Evolutionary conservation across 192 early-diverging fungal species (phyloP), one percentile per base, ranked within the genome.

Genomic region (Glomus cerebriforme): DNA sequence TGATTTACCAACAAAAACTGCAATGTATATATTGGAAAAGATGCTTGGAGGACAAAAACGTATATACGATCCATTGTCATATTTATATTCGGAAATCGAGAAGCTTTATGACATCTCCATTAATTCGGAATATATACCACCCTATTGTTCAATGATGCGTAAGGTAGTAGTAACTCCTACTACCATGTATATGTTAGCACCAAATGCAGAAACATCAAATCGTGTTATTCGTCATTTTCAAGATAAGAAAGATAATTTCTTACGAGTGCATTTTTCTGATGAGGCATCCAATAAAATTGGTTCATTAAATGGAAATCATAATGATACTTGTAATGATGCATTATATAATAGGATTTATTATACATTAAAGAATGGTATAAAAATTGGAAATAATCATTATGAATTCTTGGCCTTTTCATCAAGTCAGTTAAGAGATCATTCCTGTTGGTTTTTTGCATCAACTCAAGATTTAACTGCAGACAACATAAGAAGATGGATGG

Each of bases 361-460:
- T 5, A 75, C 81, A 0, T 45, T 91, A 62, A 73, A 78, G 7
- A 78, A 82, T 39, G 92, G 92, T 0, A 84, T 93, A 34, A 66
- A 77, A 34, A 85, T 95, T 49, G 90, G 88, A 0, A 79, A 85
- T 35, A 74, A 85, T 0, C 73, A 77, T 2, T 93, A 90, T 72
- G 83, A 90, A 6, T 95, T 92, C 34, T 60, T 91, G 58, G 91
- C 88, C 10, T 92, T 87, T n/a, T n/a, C n/a, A n/a, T n/a, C n/a
- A n/a, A n/a, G n/a, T n/a, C n/a, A n/a, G n/a, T n/a, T n/a, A n/a
- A 84, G 91, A 24, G 89, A 89, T 37, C 88, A 88, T 59, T 88
- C 86, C 29, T 92, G 87, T 27, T 95, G 91, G 93, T 93, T 93
- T 78, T 95, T 92, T 83, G 87, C 87, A 32, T 81, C 87, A 17